Evolutionary conservation across 768 basidiomycete genomes (phyloP).

Genomic region (Pulveroboletus sp.): DNA sequence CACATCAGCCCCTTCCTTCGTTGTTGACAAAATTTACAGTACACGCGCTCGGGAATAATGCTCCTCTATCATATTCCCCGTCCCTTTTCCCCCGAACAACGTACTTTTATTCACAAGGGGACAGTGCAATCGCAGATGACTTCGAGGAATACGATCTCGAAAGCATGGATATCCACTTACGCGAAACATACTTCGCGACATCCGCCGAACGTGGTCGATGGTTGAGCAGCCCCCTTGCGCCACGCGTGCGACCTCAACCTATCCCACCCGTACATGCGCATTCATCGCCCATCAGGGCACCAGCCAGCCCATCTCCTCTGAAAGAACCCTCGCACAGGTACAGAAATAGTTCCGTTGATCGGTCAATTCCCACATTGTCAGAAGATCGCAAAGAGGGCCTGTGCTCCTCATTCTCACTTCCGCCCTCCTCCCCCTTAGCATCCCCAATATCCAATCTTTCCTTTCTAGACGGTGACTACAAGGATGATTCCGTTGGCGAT

Average conservation of each 20-base stretch:
- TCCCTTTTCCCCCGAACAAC: conserved; percentile 1
- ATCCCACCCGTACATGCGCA: conserved; percentile 15
- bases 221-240: conserved; percentile 46
- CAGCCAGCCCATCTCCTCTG: conserved; percentile 1
- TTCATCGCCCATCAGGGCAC: conserved; percentile 22
- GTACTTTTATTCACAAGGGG: conserved; percentile 6
- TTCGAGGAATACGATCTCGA: conserved; percentile 30
- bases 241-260: conserved; percentile 13
- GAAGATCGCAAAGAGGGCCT: conserved; percentile 16
- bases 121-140: conserved; percentile 18
- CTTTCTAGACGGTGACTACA: conserved; percentile 28
- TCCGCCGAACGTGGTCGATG: conserved; percentile 59
- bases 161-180: conserved; percentile 32
- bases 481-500: conserved; percentile 9
- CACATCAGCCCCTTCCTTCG: conserved; percentile 14
- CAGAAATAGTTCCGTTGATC: not conserved
- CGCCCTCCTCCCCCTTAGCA: conserved; percentile 42
- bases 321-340: conserved; percentile 1
- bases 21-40: conserved; percentile 13
- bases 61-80: not conserved
- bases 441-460: conserved; percentile 39
- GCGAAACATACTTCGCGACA: conserved; percentile 48
- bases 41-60: not conserved
- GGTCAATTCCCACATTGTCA: not conserved
- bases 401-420: conserved; percentile 22